Evolutionary conservation across 2,329 filamentous ascomycete species (phyloP).

Genomic region (Xylaria multiplex): DNA sequence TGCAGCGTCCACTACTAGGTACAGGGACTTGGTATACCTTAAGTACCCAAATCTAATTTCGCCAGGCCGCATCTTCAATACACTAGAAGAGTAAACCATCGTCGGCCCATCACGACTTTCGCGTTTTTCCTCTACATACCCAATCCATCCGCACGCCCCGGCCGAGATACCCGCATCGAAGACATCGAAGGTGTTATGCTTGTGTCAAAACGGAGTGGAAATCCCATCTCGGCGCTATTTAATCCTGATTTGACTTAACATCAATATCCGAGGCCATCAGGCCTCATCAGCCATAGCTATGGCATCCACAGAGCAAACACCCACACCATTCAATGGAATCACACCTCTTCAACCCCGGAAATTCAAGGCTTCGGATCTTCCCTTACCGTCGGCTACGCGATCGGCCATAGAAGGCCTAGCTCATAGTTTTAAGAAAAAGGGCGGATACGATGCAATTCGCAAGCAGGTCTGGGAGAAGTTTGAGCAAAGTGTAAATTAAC

Average conservation of each 20-base stretch:
- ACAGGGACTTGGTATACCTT: background rate
- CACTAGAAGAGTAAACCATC: background rate
- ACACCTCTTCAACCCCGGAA: constrained; percentile 53
- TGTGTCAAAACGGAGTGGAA: background rate
- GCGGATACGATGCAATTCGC: constrained; percentile 80
- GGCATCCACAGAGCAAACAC: constrained; percentile 47
- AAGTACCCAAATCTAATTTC: constrained; percentile 21
- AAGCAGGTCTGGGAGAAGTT: constrained; percentile 82
- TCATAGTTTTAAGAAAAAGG: constrained; percentile 88
- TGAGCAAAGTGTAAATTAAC: constrained; percentile 68
- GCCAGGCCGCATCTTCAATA: constrained; percentile 7
- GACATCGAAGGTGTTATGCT: background rate
- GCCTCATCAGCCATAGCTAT: constrained; percentile 43
- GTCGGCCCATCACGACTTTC: background rate
- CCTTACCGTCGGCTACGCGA: constrained; percentile 76
- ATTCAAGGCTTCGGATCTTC: constrained; percentile 79
- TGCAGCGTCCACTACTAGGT: too few relatives aligned
- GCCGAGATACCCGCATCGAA: background rate
- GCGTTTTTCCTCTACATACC: background rate
- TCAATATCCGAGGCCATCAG: constrained; percentile 37
- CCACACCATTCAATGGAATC: constrained; percentile 37
- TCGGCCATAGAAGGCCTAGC: constrained; percentile 78
- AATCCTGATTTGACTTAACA: constrained; percentile 3
- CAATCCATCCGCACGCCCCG: background rate
- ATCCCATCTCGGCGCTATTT: background rate